A percentile compares a stretch with the other conserved stretches of the same genome.
Evolutionary conservation across 169 alveolate species (phyloP).

Genomic region (Plasmodium vivax): DNA sequence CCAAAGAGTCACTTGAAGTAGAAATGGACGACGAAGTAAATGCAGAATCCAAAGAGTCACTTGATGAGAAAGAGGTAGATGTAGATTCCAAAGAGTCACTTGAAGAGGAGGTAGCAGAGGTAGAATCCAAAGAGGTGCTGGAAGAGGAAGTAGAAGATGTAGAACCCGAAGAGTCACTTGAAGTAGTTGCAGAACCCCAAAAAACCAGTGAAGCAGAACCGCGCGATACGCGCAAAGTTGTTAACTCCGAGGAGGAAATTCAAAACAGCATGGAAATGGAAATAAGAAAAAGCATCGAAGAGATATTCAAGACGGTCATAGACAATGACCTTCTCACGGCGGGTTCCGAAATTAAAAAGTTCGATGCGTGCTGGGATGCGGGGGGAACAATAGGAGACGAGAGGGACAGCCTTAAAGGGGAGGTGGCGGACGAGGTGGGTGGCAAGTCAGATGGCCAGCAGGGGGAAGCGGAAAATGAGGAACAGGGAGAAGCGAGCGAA

Average conservation of each 20-base stretch:
- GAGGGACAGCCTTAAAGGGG: not conserved
- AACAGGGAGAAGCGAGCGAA: not conserved
- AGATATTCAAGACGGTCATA: not conserved
- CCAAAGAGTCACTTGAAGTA: too few species aligned
- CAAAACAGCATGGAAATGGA: constrained; percentile 27
- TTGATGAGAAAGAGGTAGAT: not conserved
- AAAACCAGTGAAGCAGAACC: not conserved
- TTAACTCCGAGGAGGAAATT: constrained; percentile 31
- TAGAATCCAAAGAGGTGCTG: not conserved
- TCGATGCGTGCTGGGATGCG: not conserved
- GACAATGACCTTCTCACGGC: not conserved
- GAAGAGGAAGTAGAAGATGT: not conserved
- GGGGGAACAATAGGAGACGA: not conserved
- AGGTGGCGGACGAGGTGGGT: not conserved
- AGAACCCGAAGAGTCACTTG: not conserved
- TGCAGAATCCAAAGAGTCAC: not conserved
- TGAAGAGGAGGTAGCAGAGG: not conserved
- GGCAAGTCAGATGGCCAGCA: not conserved
- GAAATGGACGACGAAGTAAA: not conserved
- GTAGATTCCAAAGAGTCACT: not conserved
- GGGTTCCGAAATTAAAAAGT: not conserved
- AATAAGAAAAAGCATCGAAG: constrained; percentile 55
- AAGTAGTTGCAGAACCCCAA: not conserved
- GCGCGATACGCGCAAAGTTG: not conserved
- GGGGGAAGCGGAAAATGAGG: not conserved